Base-by-base conservation (phyloP, 805 yeast species). In the Isabelozyma rhagii region DNA sequence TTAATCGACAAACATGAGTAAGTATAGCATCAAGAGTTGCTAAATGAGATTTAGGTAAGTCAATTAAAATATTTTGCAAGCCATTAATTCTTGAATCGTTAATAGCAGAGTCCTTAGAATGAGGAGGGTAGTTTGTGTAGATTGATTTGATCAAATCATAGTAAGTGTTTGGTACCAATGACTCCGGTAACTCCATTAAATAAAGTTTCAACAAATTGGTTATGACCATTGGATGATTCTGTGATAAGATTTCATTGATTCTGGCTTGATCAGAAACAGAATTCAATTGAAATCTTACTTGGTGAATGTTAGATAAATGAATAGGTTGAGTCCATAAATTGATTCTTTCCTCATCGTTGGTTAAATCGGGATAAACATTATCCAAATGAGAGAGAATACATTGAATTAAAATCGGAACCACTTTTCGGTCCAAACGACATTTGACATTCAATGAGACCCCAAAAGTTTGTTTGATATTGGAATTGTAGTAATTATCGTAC, bases 21-120 rank as follows among this genome's bases (percentile, higher is more conserved):
- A 85, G 78, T n/a, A 89, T 66, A 1, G 92, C 91, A 63, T 87
- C 92, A 47, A 89, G 74, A 0, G 96, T 87, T 1, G 96, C 93
- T 41, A 89, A 72, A 58, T 85, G 87, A 43, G 86, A 77, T 46
- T 84, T 81, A 17, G 90, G 83, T 47, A 89, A 73, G 50, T 87
- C 87, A 3, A 80, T 74, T 50, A 89, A 71, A 0, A 86, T 81
- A 51, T 83, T 85, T 39, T 81, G 85, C 46, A 89, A 67, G 0
- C 91, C 90, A 44, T 74, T 77, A 11, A 85, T 68, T 49, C 96
- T 74, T 15, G 69, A 56, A 59, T 44, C 73, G 21, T 57, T 55
- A 17, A 59, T 51, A 55, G 34, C 77, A 71, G 59, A 76, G 78
- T 59, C 81, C 39, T 50, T 47, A 8, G 58, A 51, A 4, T 11